A percentile compares a stretch with the other conserved stretches of the same genome.
These are phyloP conservation scores for Fraxinus paxiana DNA, from an alignment of 305 asterid species.

Conservation along the genomic window DNA sequence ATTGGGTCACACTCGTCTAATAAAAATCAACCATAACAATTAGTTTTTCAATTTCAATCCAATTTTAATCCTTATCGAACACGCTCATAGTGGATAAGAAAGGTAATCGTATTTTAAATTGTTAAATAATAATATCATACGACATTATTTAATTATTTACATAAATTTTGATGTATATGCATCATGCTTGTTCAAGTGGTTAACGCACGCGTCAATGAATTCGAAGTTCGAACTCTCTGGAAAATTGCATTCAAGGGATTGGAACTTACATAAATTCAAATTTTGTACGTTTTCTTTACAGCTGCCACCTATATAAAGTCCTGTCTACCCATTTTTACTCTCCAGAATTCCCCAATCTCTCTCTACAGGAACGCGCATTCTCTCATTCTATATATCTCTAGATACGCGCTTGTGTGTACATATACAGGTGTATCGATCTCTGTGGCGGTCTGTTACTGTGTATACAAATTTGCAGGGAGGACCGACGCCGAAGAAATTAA, in stretches of 20 bases:
- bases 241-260: background rate
- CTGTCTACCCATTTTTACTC: background rate
- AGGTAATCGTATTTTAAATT: no score
- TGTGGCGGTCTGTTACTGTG: background rate
- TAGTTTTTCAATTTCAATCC: no score
- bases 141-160: no score
- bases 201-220: background rate
- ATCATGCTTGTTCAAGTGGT: no score
- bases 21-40: no score
- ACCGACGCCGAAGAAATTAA: background rate
- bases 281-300: background rate
- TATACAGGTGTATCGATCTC: background rate
- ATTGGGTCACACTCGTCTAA: no score
- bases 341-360: background rate
- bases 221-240: background rate
- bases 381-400: background rate
- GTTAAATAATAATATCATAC: no score
- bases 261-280: background rate
- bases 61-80: no score
- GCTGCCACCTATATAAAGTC: background rate
- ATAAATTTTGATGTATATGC: no score
- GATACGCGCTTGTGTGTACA: background rate
- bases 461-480: slow-evolving; percentile 5
- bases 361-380: background rate
- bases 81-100: no score